Evolutionary conservation across 2,329 filamentous ascomycete genomes (phyloP), one percentile per base, ranked within the genome.

Genomic region (Curvularia sp.): DNA sequence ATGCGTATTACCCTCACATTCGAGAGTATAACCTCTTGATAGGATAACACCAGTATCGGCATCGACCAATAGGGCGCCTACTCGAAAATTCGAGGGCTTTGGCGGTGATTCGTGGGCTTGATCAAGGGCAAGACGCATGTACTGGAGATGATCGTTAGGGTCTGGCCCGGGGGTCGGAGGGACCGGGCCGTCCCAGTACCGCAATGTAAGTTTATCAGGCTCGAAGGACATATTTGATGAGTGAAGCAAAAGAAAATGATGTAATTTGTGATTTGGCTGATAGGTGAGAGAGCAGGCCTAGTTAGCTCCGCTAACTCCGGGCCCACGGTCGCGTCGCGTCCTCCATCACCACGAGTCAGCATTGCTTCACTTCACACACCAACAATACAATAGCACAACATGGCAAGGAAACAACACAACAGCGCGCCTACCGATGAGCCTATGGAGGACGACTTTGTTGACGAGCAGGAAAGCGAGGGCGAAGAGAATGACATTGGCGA

Each of bases 1-100:
- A 73, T 99, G 95, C 0, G 95, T 98, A 79, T 99, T 99, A 42
- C 94, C 95, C 0, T 88, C 84, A 4, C 93, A 86, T 77, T 99
- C 94, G 58, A 97, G 84, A 0, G 95, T 97, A 80, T 94, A 98
- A 54, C 95, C 94, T 1, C 91, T 91, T 0, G 90, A 86, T 28
- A 96, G 82, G 57, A 96, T 81, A 26, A 79, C 74, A 67, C 87
- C 83, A 35, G 80, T 83, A 42, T 78, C 78, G 13, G 82, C 75
- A 57, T 87, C 83, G 20, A 95, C 84, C 39, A 98, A 83, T n/a
- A 97, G 77, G n/a, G 95, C 95, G 42, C 95, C 95, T 22, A 99
- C 93, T 59, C 94, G 88, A 81, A 93, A 99, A 77, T 98, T 98
- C 51, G 92, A 93, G 2, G 93, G 90, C 70, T 90, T 93, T 28